Evolutionary conservation across 2,329 filamentous ascomycete species (phyloP).

Genomic region (Leptographium wingfieldii): DNA sequence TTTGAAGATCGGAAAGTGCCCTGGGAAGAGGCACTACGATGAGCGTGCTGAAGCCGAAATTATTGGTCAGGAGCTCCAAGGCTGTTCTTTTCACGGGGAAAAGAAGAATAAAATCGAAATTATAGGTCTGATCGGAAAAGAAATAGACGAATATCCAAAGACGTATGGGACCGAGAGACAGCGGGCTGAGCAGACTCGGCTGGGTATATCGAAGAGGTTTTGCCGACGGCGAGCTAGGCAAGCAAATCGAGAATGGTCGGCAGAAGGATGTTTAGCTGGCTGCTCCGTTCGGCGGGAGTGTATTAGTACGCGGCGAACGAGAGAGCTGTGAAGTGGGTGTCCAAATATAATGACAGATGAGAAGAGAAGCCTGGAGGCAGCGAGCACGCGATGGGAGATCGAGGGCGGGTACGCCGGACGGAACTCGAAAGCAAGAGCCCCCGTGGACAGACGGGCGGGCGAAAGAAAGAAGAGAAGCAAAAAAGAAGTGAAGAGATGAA

Average conservation of each 20-base stretch:
- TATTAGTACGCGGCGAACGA: not conserved
- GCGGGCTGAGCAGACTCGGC: not conserved
- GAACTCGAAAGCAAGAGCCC: not conserved
- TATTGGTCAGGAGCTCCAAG: not conserved
- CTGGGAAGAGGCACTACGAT: conserved; percentile 33
- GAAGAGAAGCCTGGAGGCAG: not conserved
- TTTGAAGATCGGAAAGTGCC: conserved; percentile 53
- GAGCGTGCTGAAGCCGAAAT: conserved; percentile 18
- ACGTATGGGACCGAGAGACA: not conserved
- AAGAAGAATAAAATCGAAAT: not conserved
- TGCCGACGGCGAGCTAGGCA: not conserved
- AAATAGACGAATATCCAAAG: not conserved
- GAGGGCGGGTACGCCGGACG: not conserved
- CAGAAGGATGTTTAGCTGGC: not conserved
- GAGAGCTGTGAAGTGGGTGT: not conserved
- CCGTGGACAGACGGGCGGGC: not conserved
- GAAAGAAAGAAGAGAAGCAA: conserved; percentile 12
- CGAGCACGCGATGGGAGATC: not conserved
- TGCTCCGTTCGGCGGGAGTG: not conserved
- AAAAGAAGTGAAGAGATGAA: conserved; percentile 14
- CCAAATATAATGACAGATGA: not conserved
- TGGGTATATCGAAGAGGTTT: not conserved
- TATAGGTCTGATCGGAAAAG: not conserved
- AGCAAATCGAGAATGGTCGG: not conserved
- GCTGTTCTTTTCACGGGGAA: not conserved